Evolutionary conservation across 2,329 filamentous ascomycete genomes (phyloP).

Genomic region (Colletotrichum sp.): DNA sequence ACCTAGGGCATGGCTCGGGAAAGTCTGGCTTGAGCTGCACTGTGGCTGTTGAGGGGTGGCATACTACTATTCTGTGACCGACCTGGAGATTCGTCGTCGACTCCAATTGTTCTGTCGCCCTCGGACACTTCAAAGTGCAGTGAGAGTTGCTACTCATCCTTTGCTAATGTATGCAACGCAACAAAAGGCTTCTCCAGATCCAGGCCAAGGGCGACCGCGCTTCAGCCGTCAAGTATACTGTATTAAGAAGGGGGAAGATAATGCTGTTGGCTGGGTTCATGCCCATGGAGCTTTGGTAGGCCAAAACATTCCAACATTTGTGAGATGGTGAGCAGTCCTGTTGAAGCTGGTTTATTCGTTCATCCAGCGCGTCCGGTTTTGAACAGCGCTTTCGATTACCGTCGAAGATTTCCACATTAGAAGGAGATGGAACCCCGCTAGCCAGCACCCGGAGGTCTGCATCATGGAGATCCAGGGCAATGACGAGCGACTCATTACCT

Average conservation of each 20-base stretch:
- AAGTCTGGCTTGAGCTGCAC: not conserved
- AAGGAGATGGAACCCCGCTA: not conserved
- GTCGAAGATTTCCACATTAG: not conserved
- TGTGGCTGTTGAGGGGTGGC: not conserved
- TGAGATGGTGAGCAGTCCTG: not conserved
- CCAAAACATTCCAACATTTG: not conserved
- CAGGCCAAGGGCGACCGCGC: not conserved
- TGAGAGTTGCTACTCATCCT: not conserved
- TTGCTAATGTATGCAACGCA: not conserved
- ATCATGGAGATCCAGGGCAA: too few species aligned
- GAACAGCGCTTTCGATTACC: not conserved
- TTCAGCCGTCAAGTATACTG: not conserved
- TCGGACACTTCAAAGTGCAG: not conserved
- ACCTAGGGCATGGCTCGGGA: not conserved
- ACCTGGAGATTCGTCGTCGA: not conserved
- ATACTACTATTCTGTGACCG: not conserved
- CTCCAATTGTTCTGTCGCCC: not conserved
- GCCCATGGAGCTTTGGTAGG: not conserved
- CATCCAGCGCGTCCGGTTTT: not conserved
- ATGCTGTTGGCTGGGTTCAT: not conserved
- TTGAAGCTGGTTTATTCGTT: not conserved
- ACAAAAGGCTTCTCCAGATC: not conserved
- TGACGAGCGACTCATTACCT: too few species aligned
- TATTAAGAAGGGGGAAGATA: not conserved
- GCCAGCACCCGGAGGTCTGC: not conserved